Evolutionary conservation across 306 rosid species (phyloP), one percentile per base, ranked within the genome.

Genomic region (Malus fusca): DNA sequence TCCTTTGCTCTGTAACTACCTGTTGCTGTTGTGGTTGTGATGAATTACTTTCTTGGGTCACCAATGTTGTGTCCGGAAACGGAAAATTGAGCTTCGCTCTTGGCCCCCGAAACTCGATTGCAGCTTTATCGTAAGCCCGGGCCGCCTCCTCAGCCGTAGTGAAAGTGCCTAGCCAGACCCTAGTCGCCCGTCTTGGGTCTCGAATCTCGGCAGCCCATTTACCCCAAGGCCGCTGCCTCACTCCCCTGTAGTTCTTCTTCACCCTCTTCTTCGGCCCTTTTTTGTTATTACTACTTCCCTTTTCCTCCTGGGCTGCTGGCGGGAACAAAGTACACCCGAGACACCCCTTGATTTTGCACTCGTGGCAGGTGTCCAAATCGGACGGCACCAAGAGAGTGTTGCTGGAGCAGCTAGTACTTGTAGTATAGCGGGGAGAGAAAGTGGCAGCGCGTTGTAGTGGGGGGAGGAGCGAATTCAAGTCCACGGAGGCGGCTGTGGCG

Each of bases 121-220:
- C 97, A 0, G 95, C 96, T 30, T 79, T 87, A 28, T 95, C 97
- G 77, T 95, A 95, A 3, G 99, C 97, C 25, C 81, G 81, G 9
- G 97, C 99, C 0, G 99, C 99, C 1, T 95, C 99, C 75, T 89
- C 97, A 0, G 96, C 97, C 0, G 97, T 90, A 2, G 65, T 83
- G 84, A 95, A 95, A 0, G 99, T 95, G 1, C 99, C 99, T 0
- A 95, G 87, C 99, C 99, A 95, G 2, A 95, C 99, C 28, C 97
- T 89, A 14, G 84, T 46, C 0, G 88, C 92, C 2, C 84, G 71
- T 10, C 82, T 82, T 15, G 99, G 99, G 87, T 95, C 99, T 0
- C 97, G 95, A 43, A 95, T 95, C 78, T 95, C 99, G 0, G 99
- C 91, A 0, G 97, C 99, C 97, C 97, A 95, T 78, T 95, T 92